These are phyloP conservation scores for Ormosia semicastrata DNA, from an alignment of 306 rosid species.

Conservation along the genomic window DNA sequence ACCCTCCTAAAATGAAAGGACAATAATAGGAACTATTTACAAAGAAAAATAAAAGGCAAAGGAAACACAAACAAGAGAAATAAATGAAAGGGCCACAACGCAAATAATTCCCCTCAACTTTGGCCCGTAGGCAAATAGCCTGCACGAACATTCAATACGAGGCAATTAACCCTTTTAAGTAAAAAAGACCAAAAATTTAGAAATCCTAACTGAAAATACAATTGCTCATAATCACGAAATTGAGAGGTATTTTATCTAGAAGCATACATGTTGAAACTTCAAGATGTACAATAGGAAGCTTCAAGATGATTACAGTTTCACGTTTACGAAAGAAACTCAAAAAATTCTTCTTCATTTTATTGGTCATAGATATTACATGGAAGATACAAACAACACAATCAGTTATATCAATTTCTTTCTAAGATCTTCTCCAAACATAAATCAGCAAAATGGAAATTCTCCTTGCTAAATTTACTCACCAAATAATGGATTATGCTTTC, in stretches of 20 bases:
- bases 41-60: no score
- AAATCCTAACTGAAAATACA: not conserved
- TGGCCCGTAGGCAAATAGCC: no score
- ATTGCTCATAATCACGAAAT: not conserved
- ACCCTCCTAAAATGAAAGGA: no score
- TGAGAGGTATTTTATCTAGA: not conserved
- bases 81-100: not conserved
- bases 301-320: not conserved
- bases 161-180: not conserved
- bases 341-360: not conserved
- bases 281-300: not conserved
- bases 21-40: no score
- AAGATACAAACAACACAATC: conserved; percentile 32
- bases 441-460: conserved; percentile 31
- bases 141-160: not conserved
- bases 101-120: no score
- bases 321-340: not conserved
- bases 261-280: conserved; percentile 9
- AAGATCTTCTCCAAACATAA: conserved; percentile 42
- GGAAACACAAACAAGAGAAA: not conserved
- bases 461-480: conserved; percentile 42
- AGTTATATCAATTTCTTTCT: conserved; percentile 29
- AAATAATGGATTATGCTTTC: conserved; percentile 30
- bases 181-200: not conserved
- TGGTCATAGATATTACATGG: not conserved